phyloP scores from a whole-genome alignment of 2,329 filamentous ascomycete genomes.

The Hymenoscyphus albidus region DNA sequence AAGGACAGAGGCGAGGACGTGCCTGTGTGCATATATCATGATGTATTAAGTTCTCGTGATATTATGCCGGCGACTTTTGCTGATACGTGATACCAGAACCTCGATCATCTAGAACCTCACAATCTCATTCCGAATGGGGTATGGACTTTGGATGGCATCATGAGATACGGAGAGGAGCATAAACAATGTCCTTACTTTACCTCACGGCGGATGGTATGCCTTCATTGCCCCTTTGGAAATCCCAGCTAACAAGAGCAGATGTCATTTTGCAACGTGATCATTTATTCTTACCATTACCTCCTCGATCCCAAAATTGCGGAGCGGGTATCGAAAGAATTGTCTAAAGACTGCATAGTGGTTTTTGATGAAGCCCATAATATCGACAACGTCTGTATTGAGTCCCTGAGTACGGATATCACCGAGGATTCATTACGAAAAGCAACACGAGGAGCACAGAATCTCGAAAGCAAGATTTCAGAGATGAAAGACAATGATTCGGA shows the following conservation, averaged over 20 bases:
- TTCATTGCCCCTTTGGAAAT: not conserved
- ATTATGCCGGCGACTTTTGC: constrained; percentile 9
- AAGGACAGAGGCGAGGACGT: constrained; percentile 94
- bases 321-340: constrained; percentile 74
- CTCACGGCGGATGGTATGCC: constrained; percentile 76
- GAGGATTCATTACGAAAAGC: constrained; percentile 92
- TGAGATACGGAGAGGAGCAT: constrained; percentile 87
- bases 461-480: constrained; percentile 85
- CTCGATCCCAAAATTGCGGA: constrained; percentile 98
- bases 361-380: constrained; percentile 99
- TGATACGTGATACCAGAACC: constrained; percentile 55
- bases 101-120: constrained; percentile 90
- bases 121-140: constrained; percentile 93
- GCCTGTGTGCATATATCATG: constrained; percentile 91
- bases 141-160: constrained; percentile 87
- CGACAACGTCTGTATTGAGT: constrained; percentile 98
- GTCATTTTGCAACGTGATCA: constrained; percentile 99
- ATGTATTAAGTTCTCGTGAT: constrained; percentile 46
- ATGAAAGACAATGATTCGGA: constrained; percentile 96
- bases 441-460: constrained; percentile 81
- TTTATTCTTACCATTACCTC: constrained; percentile 98
- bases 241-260: constrained; percentile 54
- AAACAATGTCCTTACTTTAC: constrained; percentile 99
- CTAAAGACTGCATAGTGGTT: constrained; percentile 96
- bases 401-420: constrained; percentile 91